Evolutionary conservation across 345 rosid species (phyloP).

Genomic region (Triadica sebifera): DNA sequence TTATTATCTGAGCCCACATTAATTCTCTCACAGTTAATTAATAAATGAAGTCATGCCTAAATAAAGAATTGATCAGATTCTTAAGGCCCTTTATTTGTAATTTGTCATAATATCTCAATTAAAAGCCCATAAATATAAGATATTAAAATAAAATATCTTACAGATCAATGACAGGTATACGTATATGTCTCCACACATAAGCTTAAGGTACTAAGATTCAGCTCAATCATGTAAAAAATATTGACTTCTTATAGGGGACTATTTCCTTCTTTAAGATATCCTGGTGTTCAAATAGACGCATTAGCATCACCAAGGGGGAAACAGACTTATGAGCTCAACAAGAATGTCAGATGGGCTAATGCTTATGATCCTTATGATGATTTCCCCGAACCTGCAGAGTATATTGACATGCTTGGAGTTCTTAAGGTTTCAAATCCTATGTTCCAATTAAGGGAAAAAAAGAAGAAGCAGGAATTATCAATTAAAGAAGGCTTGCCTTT

Average conservation of each 20-base stretch:
- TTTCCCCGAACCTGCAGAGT: conserved; percentile 85
- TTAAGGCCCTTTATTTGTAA: too few species aligned
- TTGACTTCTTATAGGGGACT: neutral
- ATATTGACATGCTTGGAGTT: conserved; percentile 75
- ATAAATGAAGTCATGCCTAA: too few species aligned
- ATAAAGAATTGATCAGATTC: too few species aligned
- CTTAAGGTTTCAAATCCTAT: conserved; percentile 50
- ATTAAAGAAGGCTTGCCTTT: neutral
- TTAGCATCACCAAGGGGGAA: conserved; percentile 78
- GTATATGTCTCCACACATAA: neutral
- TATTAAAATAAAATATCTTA: too few species aligned
- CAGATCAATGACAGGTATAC: conserved; percentile 78
- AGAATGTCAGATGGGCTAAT: conserved; percentile 92
- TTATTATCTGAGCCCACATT: too few species aligned
- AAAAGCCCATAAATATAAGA: too few species aligned
- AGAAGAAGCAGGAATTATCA: too few species aligned
- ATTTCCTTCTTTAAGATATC: conserved; percentile 46
- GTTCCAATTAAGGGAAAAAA: too few species aligned
- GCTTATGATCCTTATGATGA: conserved; percentile 81
- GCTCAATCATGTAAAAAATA: too few species aligned
- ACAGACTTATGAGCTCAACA: conserved; percentile 83
- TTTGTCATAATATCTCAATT: too few species aligned
- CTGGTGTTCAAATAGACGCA: conserved; percentile 84
- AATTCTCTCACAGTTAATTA: too few species aligned
- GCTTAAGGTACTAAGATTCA: too few species aligned